phyloP scores from a whole-genome alignment of 225 moss, liverwort and hornwort genomes.

The Antitrichia curtipendula region DNA sequence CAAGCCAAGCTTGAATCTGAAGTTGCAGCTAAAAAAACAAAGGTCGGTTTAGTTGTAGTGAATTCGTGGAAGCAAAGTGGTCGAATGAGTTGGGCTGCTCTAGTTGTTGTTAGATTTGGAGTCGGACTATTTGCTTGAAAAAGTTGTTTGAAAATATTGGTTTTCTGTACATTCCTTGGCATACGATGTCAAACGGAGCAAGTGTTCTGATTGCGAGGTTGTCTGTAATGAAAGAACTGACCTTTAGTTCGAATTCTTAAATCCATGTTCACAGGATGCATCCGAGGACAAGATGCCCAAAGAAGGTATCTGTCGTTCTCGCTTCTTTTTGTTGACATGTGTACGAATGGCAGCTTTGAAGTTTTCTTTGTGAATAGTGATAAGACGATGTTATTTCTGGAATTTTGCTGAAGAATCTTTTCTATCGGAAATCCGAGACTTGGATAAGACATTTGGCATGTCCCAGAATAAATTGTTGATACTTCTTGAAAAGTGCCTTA shows the following conservation, averaged over 20 bases:
- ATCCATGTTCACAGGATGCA: constrained; percentile 17
- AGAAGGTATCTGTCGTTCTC: constrained; percentile 16
- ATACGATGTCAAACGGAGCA: background rate
- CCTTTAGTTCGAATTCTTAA: background rate
- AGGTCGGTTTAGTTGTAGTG: constrained; percentile 23
- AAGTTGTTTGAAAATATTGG: background rate
- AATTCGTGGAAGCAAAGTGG: background rate
- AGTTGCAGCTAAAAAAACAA: constrained; percentile 41
- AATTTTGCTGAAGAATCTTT: background rate
- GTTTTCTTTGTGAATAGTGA: background rate
- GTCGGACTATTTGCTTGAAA: background rate
- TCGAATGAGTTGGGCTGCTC: background rate
- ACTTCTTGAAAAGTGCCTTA: background rate
- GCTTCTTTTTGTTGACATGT: background rate
- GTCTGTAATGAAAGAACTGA: constrained; percentile 5
- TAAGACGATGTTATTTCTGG: background rate
- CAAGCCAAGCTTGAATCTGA: constrained; percentile 63
- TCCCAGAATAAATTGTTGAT: background rate
- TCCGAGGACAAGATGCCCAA: constrained; percentile 22
- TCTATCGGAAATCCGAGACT: background rate
- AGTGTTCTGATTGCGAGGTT: background rate
- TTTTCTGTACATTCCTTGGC: background rate
- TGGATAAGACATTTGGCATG: background rate
- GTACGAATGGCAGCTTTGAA: background rate
- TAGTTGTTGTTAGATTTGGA: background rate